Conservation (phyloP, 208 protist genomes). For the Acanthamoeba sp. region DNA sequence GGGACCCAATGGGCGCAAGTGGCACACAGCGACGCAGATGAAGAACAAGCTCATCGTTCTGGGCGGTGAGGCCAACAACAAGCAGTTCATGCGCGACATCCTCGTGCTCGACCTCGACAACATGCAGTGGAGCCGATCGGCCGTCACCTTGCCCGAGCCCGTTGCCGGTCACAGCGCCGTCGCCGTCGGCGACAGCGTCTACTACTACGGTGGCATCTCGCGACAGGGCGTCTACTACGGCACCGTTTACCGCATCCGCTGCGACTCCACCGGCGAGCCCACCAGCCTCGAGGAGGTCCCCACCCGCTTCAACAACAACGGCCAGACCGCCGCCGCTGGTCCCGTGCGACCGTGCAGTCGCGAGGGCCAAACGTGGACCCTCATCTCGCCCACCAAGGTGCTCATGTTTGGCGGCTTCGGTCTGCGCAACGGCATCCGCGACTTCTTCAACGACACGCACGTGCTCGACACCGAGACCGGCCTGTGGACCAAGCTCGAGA, state of each 20-base stretch:
- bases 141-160: slow-evolving; percentile 12
- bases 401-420: slow-evolving; percentile 56
- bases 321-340: neutral
- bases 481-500: slow-evolving; percentile 34
- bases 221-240: slow-evolving; percentile 64
- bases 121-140: slow-evolving; percentile 32
- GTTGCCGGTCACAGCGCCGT: slow-evolving; percentile 25
- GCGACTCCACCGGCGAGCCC: neutral
- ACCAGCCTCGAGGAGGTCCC: neutral
- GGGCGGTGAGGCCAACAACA: slow-evolving; percentile 44
- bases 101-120: slow-evolving; percentile 45
- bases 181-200: slow-evolving; percentile 19
- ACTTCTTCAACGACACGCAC: slow-evolving; percentile 51
- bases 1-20: slow-evolving; percentile 46
- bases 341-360: neutral
- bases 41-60: slow-evolving; percentile 46
- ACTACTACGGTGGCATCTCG: slow-evolving; percentile 60
- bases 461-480: slow-evolving; percentile 17
- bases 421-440: slow-evolving; percentile 7
- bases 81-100: slow-evolving; percentile 50
- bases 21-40: slow-evolving; percentile 7
- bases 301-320: neutral
- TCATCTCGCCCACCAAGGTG: slow-evolving; percentile 30
- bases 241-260: neutral
- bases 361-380: slow-evolving; percentile 39